Evolutionary conservation across 176 grass and related monocot species (phyloP), one percentile per base, ranked within the genome.

Genomic region (bread wheat (Triticum aestivum)): DNA sequence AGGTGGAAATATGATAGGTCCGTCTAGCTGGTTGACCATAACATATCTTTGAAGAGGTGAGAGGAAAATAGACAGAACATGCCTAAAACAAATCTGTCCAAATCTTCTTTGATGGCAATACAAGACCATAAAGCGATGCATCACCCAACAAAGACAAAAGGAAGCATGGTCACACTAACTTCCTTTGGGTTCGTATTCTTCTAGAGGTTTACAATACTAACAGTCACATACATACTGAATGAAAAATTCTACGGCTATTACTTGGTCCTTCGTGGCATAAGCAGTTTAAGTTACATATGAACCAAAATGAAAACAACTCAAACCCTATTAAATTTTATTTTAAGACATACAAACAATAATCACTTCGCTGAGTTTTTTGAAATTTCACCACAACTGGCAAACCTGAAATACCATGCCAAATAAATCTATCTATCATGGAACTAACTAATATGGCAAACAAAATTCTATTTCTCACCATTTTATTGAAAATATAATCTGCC

Each of bases 251-350:
- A 33, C 2, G 12, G 33, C 18, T 74, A 4, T 15, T 64, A 37
- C 54, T 80, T 62, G n/a, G 11, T 61, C 11, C 54, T 80, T 80
- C 21, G 8, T 45, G 17, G 11, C 61, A 87, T 87, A 34, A 82
- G 30, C 10, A 81, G 5, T 87, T 51, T 34, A 56, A 27, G 14
- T 82, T 38, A 82, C 30, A 75, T 17, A 56, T 21, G 51, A 88
- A 82, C 30, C 42, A 44, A 87, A 75, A 75, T 26, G 61, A 76
- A 37, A 24, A 76, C 41, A 87, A 82, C 63, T 23, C 4, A 51
- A 63, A 72, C 42, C 10, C 29, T 3, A 39, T 37, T 66, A 20
- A 39, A 44, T 35, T 56, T 15, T 32, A 67, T 5, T 8, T 49
- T 34, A 34, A 29, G 44, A 45, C 3, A 29, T 84, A 33, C 11